Evolutionary conservation across 2,329 filamentous ascomycete genomes (phyloP), one percentile per base, ranked within the genome.

Genomic region (Camptophora hylomeconis): DNA sequence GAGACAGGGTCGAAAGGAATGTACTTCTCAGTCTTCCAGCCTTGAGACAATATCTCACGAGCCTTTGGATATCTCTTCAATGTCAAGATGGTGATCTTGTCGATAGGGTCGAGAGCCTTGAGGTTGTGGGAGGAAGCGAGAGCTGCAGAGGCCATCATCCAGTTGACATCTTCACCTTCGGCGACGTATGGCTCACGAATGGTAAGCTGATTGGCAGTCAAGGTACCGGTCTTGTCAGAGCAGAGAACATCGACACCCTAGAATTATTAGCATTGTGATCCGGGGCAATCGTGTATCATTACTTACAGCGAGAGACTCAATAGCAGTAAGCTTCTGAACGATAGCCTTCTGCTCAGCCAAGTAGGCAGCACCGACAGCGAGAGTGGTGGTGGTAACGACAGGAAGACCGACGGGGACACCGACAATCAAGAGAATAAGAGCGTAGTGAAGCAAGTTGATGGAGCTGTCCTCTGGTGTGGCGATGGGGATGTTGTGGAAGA

Each of bases 61-160:
- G 78, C 75, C 61, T 77, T 80, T 51, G 78, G 78, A 59, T 80
- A 81, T 40, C 74, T 69, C 57, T 79, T 78, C 46, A 82, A 69
- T 31, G 76, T 80, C 34, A 81, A 63, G 45, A 82, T 77, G 31
- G 75, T 82, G 46, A 82, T 72, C 61, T 82, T 82, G 61, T 82
- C 77, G 47, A 82, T 82, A 37, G 77, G 77, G 51, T 82, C 78
- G 38, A 82, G 68, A 37, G 76, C 78, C 61, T 79, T 78, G 59
- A 80, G 65, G 61, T 81, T 82, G 64, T 82, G 77, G 38, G 77
- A 81, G 29, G 76, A 81, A 33, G 77, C 78, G 32, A 82, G 69
- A 37, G 77, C 77, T 36, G 78, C 77, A 36, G 80, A 77, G 40
- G 77, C 76, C 77, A 82, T 81, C 76, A 82, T 81, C 76, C 76